Base-by-base conservation (phyloP, 495 filamentous ascomycete genomes). In the Niebla homalea region DNA sequence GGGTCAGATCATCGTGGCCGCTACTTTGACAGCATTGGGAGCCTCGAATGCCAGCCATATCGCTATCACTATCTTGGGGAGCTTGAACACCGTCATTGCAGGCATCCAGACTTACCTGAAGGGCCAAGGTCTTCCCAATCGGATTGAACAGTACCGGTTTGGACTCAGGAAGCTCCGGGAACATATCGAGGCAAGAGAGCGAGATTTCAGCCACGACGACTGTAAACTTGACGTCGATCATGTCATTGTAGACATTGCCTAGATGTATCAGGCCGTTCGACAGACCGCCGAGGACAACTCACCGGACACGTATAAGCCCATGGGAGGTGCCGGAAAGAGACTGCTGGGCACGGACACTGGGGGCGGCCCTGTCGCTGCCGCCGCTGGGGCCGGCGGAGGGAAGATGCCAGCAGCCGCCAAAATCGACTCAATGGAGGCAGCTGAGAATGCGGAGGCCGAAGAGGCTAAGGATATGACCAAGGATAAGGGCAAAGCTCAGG, bases 11-110 rank as follows among this genome's bases (percentile, higher is more conserved):
- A 63, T 84, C 3, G 70, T 83, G 5, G 78, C 75, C 0, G 79
- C 80, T 0, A 70, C 79, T 2, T 59, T 84, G 25, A 84, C 80
- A 3, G 78, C 79, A 1, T 64, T 81, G 43, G 77, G 80, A 29
- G 80, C 80, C 12, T 75, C 77, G 0, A 67, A 70, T 18, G 74
- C 73, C 12, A 70, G 70, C 11, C 70, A 76, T 52, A 62, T 69
- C 0, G 72, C 72, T 19, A 64, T 83, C 25, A 83, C 79, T 1
- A 72, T 71, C 1, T 80, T 84, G 32, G 80, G 80, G 2, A 77
- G 77, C 4, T 70, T 81, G 52, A 81, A 81, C 53, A 83, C 79
- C 12, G 71, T 84, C 37, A 74, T 81, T 52, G 80, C 80, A 0
- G 79, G 78, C 11, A 60, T 81, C 8, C 54, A 81, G 21, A 78